Evolutionary conservation across 768 basidiomycete genomes (phyloP), one percentile per base, ranked within the genome.

Genomic region (Sistotremastrum suecicum): DNA sequence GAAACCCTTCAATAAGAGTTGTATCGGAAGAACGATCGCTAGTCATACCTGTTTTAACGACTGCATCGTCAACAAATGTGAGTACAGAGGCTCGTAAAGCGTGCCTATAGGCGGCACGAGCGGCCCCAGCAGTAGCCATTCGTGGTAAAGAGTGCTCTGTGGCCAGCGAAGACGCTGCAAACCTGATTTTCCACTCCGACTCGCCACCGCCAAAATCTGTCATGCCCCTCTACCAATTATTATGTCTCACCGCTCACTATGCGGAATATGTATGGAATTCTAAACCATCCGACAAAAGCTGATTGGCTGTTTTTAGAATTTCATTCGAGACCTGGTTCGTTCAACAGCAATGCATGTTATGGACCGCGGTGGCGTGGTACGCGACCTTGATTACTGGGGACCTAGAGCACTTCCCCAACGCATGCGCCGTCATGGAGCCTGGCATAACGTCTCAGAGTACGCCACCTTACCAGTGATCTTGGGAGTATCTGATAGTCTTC

Each of bases 211-310:
- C n/a, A 43, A 30, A 52, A 53, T 38, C 58, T 57, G 56, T 53
- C 28, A 92, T 92, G 88, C 87, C 87, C 4, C 73, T 90, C 57
- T 92, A 92, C 65, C 78, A 88, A 56, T 76, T 92, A 70, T 56
- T 89, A 42, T 89, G 87, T 58, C 85, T 91, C 48, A 70, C 87
- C 1, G 72, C 75, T 3, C 87, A 90, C 58, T 78, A 78, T 51
- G 61, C 64, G 10, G 71, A 81, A 73, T 88, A 81, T 57, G 86
- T 86, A 49, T 44, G 78, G 66, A 7, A 5, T 45, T 5, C 34
- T 49, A 34, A 39, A 20, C 42, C 7, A 9, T 37, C 20, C 44
- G 38, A 9, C 38, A n/a, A 44, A 7, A 11, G 42, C 34, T 11
- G 6, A 12, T 36, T 3, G 31, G 11, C 43, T 38, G 35, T 32